Conservation (phyloP, 371 early-diverging fungal genomes). For the Conidiobolus incongruus region DNA sequence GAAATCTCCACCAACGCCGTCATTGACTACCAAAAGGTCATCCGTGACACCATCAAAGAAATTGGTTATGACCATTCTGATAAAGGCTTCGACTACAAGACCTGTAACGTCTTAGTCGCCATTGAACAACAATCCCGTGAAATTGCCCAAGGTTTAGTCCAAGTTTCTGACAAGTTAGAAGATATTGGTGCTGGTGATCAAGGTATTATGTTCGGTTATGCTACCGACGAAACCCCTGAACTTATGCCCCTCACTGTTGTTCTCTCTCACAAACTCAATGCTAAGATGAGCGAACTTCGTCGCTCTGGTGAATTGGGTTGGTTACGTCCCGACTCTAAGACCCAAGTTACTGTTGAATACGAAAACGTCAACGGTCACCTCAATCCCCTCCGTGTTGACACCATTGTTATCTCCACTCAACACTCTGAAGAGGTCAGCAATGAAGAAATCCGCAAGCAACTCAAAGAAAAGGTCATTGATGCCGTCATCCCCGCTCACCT, state of each 20-base stretch:
- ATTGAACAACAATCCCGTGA: slow-evolving; percentile 99
- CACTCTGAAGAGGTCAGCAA: slow-evolving; percentile 77
- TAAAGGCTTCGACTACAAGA: slow-evolving; percentile 99
- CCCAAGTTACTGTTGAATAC: slow-evolving; percentile 99
- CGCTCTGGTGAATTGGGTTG: slow-evolving; percentile 74
- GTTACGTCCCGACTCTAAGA: slow-evolving; percentile 98
- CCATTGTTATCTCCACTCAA: slow-evolving; percentile 96
- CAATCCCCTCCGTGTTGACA: slow-evolving; percentile 90
- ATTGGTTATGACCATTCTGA: slow-evolving; percentile 94
- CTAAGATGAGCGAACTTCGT: slow-evolving; percentile 84
- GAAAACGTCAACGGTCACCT: slow-evolving; percentile 79
- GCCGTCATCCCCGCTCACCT: slow-evolving; percentile 82
- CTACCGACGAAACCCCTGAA: slow-evolving; percentile 98
- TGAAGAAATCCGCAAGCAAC: slow-evolving; percentile 63
- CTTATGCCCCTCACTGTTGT: slow-evolving; percentile 95
- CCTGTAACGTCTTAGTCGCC: slow-evolving; percentile 94
- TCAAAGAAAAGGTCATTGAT: slow-evolving; percentile 87
- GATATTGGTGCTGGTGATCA: slow-evolving; percentile 98
- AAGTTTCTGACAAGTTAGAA: slow-evolving; percentile 73
- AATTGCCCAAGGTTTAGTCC: slow-evolving; percentile 89
- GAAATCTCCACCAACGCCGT: slow-evolving; percentile 97
- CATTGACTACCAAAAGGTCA: slow-evolving; percentile 95
- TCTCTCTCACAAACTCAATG: slow-evolving; percentile 93
- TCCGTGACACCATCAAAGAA: slow-evolving; percentile 90
- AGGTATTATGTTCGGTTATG: slow-evolving; percentile 94